Evolutionary conservation across 495 filamentous ascomycete genomes (phyloP).

Genomic region (Neurospora hispaniola): DNA sequence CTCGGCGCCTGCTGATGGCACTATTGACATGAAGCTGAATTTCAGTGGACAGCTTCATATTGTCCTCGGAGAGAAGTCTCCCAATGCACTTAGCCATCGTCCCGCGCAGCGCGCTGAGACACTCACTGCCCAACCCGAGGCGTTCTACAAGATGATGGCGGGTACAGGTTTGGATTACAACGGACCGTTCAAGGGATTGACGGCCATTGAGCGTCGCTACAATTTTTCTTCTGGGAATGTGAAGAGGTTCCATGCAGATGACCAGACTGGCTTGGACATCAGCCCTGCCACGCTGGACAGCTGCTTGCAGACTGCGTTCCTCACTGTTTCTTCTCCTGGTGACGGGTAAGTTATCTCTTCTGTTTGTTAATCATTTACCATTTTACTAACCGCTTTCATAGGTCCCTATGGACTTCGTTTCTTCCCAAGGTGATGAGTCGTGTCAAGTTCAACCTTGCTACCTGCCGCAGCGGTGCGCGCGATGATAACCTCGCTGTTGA

Average conservation of each 20-base stretch:
- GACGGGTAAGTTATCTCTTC: slow-evolving; percentile 16
- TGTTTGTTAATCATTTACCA: background rate
- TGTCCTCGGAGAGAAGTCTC: slow-evolving; percentile 18
- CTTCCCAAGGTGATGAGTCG: slow-evolving; percentile 26
- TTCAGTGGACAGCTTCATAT: slow-evolving; percentile 23
- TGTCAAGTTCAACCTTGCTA: slow-evolving; percentile 30
- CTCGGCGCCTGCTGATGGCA: slow-evolving; percentile 24
- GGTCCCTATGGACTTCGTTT: slow-evolving; percentile 34
- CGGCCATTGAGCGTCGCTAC: slow-evolving; percentile 28
- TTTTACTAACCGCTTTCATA: background rate
- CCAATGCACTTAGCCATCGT: slow-evolving; percentile 16
- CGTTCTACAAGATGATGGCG: slow-evolving; percentile 37
- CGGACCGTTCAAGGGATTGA: slow-evolving; percentile 32
- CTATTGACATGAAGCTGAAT: slow-evolving; percentile 27
- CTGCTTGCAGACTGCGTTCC: slow-evolving; percentile 36
- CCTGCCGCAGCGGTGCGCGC: slow-evolving; percentile 11
- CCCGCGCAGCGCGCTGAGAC: slow-evolving; percentile 21
- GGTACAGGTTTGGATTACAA: slow-evolving; percentile 31
- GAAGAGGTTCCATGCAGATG: slow-evolving; percentile 19
- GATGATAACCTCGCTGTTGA: slow-evolving; percentile 24
- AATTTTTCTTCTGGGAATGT: slow-evolving; percentile 35
- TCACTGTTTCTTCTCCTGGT: slow-evolving; percentile 34
- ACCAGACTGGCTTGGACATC: slow-evolving; percentile 24
- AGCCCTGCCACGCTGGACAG: slow-evolving; percentile 40
- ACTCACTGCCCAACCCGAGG: slow-evolving; percentile 19